phyloP scores from a whole-genome alignment of 2,329 filamentous ascomycete genomes.

The Leptoxyphium fumago region DNA sequence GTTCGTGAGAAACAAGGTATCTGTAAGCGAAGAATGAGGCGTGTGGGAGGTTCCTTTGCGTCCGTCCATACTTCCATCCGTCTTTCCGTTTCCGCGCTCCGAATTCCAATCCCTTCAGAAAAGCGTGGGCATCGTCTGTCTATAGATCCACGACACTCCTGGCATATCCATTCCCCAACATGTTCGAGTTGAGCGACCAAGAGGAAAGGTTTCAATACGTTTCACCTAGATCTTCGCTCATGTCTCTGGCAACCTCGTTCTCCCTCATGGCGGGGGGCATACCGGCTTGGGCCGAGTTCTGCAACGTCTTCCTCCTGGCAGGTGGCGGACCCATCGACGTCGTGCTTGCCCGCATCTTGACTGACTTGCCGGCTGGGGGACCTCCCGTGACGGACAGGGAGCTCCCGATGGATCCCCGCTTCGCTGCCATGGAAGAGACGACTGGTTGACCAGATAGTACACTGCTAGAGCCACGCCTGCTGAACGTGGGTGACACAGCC shows the following conservation, averaged over 20 bases:
- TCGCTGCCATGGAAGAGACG: not conserved
- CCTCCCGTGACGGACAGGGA: not conserved
- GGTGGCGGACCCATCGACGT: slow-evolving; percentile 2
- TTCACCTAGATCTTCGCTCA: not conserved
- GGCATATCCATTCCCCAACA: no score
- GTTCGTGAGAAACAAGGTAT: no score
- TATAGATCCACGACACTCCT: no score
- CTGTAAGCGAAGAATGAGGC: no score
- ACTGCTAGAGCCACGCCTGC: not conserved
- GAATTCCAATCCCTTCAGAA: no score
- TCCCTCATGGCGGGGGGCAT: not conserved
- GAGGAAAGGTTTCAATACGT: not conserved
- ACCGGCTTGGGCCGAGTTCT: slow-evolving; percentile 4
- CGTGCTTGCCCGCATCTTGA: not conserved
- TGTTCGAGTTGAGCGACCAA: no score
- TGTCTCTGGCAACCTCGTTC: not conserved
- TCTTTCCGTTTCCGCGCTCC: no score
- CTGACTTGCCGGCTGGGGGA: not conserved
- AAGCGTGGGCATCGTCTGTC: no score
- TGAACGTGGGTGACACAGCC: not conserved
- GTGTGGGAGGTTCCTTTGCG: no score
- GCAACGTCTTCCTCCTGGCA: slow-evolving; percentile 9
- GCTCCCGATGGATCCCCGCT: not conserved
- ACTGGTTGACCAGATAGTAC: not conserved
- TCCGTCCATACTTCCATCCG: no score